Base-by-base conservation (phyloP, 2,329 filamentous ascomycete genomes). In the Coleophoma eucalyptorum region DNA sequence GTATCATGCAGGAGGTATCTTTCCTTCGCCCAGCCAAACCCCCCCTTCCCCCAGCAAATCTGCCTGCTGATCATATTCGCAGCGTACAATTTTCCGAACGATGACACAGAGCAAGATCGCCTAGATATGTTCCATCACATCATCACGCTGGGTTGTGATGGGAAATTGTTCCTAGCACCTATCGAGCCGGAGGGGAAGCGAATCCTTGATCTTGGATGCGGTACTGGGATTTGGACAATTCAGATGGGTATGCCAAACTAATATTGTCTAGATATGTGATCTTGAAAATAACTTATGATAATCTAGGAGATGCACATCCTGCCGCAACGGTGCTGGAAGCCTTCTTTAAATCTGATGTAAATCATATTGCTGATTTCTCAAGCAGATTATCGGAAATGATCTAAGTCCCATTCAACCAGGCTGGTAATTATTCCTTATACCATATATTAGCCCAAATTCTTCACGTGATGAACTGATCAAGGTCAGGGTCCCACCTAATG, bases 401-500 rank as follows among this genome's bases (percentile, higher is more conserved):
- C 60, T 73, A 12, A 69, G 67, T n/a, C 70, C 70, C 0, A 72
- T 72, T 2, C 70, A 73, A 31, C 67, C 70, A 1, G 50, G 48
- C 1, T 69, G 69, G 67, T 71, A 46, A 33, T 21, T 44, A 8
- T n/a, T 44, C 42, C 42, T 19, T n/a, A n/a, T n/a, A n/a, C n/a
- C n/a, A n/a, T n/a, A n/a, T n/a, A 13, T 16, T 10, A 40, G 15
- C 6, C 15, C 37, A 40, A 40, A 40, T 16, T 38, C 5, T 12
- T 16, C 13, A 15, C 15, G 8, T 13, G 6, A 18, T 10, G 20
- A n/a, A 16, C 37, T 40, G 20, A 38, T 16, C 15, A 18, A 16
- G n/a, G n/a, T 5, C 11, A 6, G 31, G 78, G 82, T 89, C 1
- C 86, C 87, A 0, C 78, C 79, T 12, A 91, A 90, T 56, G 84